Evolutionary conservation across 345 rosid genomes (phyloP).

Genomic region (Rhodamnia argentea): DNA sequence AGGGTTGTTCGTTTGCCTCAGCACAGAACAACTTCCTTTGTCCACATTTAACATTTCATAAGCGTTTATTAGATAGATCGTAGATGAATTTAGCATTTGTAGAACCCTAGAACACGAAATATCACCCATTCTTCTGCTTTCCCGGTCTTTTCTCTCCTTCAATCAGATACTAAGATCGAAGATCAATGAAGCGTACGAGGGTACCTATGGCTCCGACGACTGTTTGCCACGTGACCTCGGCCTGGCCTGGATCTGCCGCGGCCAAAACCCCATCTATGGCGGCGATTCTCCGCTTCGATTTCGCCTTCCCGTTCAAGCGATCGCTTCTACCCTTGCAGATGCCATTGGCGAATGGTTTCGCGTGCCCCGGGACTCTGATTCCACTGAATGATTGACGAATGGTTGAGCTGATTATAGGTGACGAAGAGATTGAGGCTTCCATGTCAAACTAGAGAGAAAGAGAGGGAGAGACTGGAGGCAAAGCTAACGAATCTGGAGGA

Average conservation of each 20-base stretch:
- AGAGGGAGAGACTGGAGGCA: neutral
- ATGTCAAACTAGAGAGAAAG: slow-evolving; percentile 4
- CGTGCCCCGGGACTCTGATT: neutral
- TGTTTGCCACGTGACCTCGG: slow-evolving; percentile 67
- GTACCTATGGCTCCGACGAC: slow-evolving; percentile 62
- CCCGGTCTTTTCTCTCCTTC: neutral
- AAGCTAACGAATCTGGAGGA: neutral
- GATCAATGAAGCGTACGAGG: neutral
- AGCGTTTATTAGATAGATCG: neutral
- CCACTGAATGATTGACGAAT: neutral
- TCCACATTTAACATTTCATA: neutral
- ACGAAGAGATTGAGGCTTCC: slow-evolving; percentile 23
- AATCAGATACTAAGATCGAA: neutral
- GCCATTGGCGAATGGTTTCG: slow-evolving; percentile 14
- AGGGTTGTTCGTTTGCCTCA: neutral
- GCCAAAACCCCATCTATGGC: slow-evolving; percentile 25
- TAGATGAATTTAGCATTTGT: neutral
- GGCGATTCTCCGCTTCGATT: slow-evolving; percentile 4
- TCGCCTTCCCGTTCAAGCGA: slow-evolving; percentile 1
- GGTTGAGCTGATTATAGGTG: slow-evolving; percentile 10
- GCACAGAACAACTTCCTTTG: neutral
- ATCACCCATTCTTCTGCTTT: neutral
- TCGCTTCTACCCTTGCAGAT: slow-evolving; percentile 1
- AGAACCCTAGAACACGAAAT: neutral
- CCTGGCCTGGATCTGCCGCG: slow-evolving; percentile 25